Evolutionary conservation across 1,139 yeast genomes (phyloP).

Genomic region (Kodamaea sp.): DNA sequence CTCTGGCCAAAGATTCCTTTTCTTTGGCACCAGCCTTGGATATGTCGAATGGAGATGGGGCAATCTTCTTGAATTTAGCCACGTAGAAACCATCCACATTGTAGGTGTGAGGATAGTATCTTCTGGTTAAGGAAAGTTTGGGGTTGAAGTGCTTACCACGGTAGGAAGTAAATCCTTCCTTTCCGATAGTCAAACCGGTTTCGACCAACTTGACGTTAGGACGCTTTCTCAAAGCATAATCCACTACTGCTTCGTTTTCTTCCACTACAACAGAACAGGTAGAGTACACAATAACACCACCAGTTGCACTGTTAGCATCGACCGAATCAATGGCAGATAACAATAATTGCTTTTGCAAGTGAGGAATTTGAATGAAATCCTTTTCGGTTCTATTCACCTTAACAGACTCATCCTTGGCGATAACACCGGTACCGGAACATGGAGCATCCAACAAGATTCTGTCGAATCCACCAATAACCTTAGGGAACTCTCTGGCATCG

Average conservation of each 20-base stretch:
- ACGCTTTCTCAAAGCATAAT: slow-evolving; percentile 92
- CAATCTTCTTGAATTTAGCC: slow-evolving; percentile 92
- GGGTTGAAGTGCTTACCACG: slow-evolving; percentile 91
- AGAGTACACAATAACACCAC: slow-evolving; percentile 94
- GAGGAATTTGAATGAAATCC: slow-evolving; percentile 96
- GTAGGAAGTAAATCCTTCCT: slow-evolving; percentile 90
- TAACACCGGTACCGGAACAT: slow-evolving; percentile 99
- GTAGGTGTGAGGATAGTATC: slow-evolving; percentile 97
- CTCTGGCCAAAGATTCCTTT: slow-evolving; percentile 77
- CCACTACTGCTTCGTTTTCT: slow-evolving; percentile 98
- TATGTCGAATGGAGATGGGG: slow-evolving; percentile 79
- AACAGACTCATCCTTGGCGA: slow-evolving; percentile 95
- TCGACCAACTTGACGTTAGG: slow-evolving; percentile 96
- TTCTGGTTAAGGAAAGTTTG: slow-evolving; percentile 75
- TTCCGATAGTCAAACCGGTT: slow-evolving; percentile 91
- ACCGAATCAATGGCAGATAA: slow-evolving; percentile 97
- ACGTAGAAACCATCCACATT: slow-evolving; percentile 98
- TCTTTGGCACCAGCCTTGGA: slow-evolving; percentile 89
- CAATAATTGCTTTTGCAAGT: slow-evolving; percentile 89
- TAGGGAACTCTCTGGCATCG: slow-evolving; percentile 98
- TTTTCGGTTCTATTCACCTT: slow-evolving; percentile 92
- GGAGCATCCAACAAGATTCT: slow-evolving; percentile 96
- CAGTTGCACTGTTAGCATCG: slow-evolving; percentile 86
- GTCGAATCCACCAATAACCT: slow-evolving; percentile 97
- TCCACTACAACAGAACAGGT: slow-evolving; percentile 99